Conservation (phyloP, 768 basidiomycete genomes). For the Tylopilus sp. region DNA sequence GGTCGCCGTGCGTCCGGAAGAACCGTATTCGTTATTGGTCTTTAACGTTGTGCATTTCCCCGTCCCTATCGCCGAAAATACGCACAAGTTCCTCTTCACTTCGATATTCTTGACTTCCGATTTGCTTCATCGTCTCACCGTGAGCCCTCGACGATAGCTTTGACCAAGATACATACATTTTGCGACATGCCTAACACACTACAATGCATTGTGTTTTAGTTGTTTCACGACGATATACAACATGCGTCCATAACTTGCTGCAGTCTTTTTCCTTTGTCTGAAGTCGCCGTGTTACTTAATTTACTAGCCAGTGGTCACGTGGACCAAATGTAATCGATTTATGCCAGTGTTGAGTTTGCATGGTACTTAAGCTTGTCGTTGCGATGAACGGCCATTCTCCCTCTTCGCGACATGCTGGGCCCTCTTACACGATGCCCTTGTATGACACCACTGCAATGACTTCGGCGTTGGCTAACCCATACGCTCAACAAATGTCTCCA, state of each 20-base stretch:
- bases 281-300: conserved; percentile 1
- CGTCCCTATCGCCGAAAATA: conserved; percentile 20
- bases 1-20: conserved; percentile 12
- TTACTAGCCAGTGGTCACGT: conserved; percentile 18
- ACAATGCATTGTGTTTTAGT: conserved; percentile 32
- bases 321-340: neutral
- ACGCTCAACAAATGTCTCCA: conserved; percentile 33
- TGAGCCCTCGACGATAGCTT: conserved; percentile 20
- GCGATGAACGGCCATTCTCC: conserved; percentile 14
- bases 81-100: conserved; percentile 18
- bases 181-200: conserved; percentile 30
- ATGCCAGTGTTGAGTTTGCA: neutral
- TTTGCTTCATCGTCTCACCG: conserved; percentile 15
- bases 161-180: conserved; percentile 24
- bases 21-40: conserved; percentile 22
- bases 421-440: conserved; percentile 14
- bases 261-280: neutral
- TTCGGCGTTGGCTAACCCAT: conserved; percentile 28
- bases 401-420: conserved; percentile 1
- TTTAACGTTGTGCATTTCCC: conserved; percentile 23
- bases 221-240: conserved; percentile 24
- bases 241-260: conserved; percentile 19
- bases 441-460: conserved; percentile 26
- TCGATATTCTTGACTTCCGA: conserved; percentile 30
- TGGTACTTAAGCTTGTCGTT: neutral